These are phyloP conservation scores for Metarhizium rileyi DNA, from an alignment of 2,329 filamentous ascomycete genomes.

Conservation along the genomic window DNA sequence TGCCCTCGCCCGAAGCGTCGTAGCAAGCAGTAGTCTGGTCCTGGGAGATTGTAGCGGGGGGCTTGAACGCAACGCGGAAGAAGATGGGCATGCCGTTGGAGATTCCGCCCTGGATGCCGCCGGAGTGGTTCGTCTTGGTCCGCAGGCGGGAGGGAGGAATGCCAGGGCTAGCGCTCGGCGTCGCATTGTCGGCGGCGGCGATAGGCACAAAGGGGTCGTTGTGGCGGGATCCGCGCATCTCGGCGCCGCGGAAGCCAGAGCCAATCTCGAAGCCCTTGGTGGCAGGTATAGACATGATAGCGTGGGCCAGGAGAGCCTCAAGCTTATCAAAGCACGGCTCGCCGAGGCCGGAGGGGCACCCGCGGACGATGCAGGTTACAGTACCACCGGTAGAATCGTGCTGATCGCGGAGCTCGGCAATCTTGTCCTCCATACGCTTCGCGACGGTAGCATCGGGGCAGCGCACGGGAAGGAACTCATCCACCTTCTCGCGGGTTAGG, in stretches of 20 bases:
- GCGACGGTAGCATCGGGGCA: constrained; percentile 63
- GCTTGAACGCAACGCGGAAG: constrained; percentile 93
- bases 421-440: constrained; percentile 68
- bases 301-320: constrained; percentile 82
- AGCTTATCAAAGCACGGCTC: constrained; percentile 96
- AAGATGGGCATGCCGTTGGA: constrained; percentile 89
- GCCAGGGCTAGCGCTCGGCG: constrained; percentile 32
- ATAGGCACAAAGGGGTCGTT: constrained; percentile 56
- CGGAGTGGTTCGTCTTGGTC: constrained; percentile 90
- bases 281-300: constrained; percentile 90
- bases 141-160: constrained; percentile 53
- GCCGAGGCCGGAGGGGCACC: constrained; percentile 74
- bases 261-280: constrained; percentile 95
- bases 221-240: constrained; percentile 79
- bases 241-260: constrained; percentile 80
- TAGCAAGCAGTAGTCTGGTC: constrained; percentile 78
- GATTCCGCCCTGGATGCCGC: constrained; percentile 92
- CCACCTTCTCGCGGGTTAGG: constrained; percentile 67
- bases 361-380: constrained; percentile 86
- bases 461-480: constrained; percentile 75
- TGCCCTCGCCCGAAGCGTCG: constrained; percentile 57
- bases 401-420: constrained; percentile 67
- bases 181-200: constrained; percentile 35
- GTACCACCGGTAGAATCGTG: constrained; percentile 90
- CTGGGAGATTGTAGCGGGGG: constrained; percentile 84